A percentile compares a stretch with the other conserved stretches of the same genome.
phyloP scores from a whole-genome alignment of 2,329 filamentous ascomycete species.

The Neonectria punicea region DNA sequence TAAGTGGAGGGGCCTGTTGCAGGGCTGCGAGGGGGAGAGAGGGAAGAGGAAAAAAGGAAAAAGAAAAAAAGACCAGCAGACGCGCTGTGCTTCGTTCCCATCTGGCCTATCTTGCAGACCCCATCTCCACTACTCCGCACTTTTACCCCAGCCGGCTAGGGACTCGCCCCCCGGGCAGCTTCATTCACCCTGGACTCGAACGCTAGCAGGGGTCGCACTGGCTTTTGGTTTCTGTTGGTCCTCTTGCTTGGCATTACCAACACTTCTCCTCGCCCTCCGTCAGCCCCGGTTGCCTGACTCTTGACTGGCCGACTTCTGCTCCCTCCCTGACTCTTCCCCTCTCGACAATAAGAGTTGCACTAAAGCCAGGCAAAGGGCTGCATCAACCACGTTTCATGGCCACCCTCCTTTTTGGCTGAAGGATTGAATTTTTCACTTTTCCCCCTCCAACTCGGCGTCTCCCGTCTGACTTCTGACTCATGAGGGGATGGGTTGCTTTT shows the following conservation, averaged over 20 bases:
- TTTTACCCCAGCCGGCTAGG: conserved; percentile 26
- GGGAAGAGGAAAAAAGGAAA: too few species aligned
- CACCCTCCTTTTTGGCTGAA: conserved; percentile 17
- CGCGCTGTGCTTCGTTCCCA: neutral
- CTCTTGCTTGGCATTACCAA: conserved; percentile 28
- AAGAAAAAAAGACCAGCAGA: neutral
- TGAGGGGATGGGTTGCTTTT: conserved; percentile 6
- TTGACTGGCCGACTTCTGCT: conserved; percentile 18
- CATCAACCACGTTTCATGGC: conserved; percentile 37
- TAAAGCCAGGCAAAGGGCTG: conserved; percentile 22
- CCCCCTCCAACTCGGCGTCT: neutral
- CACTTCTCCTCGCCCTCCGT: conserved; percentile 14
- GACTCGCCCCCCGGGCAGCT: neutral
- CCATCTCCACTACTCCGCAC: conserved; percentile 41
- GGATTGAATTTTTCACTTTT: neutral
- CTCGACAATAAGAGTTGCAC: neutral
- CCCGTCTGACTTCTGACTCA: conserved; percentile 20
- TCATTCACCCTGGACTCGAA: neutral
- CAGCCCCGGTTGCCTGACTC: conserved; percentile 22
- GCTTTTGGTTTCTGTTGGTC: neutral
- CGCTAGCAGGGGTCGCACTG: conserved; percentile 6
- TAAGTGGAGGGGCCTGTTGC: neutral
- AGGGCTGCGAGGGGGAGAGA: too few species aligned
- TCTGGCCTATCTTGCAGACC: conserved; percentile 18
- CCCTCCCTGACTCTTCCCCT: conserved; percentile 18